Percentiles rank a stretch among this genome's conserved stretches.
Conservation (phyloP, 441 rosid genomes). For the Pelargonium citronellum region DNA sequence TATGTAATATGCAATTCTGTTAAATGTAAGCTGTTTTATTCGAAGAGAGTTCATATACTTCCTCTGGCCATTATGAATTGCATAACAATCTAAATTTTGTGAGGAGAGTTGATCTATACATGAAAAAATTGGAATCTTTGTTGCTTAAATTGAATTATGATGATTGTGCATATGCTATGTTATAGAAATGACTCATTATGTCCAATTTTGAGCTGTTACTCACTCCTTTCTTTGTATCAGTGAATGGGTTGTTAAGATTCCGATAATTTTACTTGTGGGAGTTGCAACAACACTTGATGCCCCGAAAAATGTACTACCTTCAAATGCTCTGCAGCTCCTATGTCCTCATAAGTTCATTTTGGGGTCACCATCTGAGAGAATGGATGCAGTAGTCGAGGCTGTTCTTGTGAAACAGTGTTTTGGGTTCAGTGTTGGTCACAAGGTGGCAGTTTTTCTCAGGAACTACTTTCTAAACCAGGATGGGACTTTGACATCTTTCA, state of each 20-base stretch:
- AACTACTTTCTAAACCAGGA: conserved; percentile 70
- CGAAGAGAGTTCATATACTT: not conserved
- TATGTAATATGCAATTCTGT: not conserved
- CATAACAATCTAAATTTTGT: not conserved
- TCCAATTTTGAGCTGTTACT: conserved; percentile 16
- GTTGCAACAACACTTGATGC: conserved; percentile 82
- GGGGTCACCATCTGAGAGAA: conserved; percentile 67
- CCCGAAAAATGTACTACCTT: conserved; percentile 52
- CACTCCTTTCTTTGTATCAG: conserved; percentile 34
- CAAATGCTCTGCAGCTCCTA: conserved; percentile 56
- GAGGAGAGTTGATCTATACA: not conserved
- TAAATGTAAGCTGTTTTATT: not conserved
- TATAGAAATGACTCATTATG: not conserved
- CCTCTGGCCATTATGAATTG: not conserved
- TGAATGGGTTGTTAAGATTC: conserved; percentile 84
- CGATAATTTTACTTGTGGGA: conserved; percentile 69
- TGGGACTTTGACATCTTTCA: conserved; percentile 80
- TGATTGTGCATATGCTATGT: not conserved
- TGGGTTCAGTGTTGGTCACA: conserved; percentile 70
- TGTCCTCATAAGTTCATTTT: conserved; percentile 61
- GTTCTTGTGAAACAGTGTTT: conserved; percentile 65
- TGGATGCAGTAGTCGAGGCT: conserved; percentile 80
- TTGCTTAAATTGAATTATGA: not conserved
- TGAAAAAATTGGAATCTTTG: not conserved
- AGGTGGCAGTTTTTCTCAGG: conserved; percentile 65